These are phyloP conservation scores for Fusarium protoensiforme DNA, from an alignment of 2,329 filamentous ascomycete species.

Conservation along the genomic window DNA sequence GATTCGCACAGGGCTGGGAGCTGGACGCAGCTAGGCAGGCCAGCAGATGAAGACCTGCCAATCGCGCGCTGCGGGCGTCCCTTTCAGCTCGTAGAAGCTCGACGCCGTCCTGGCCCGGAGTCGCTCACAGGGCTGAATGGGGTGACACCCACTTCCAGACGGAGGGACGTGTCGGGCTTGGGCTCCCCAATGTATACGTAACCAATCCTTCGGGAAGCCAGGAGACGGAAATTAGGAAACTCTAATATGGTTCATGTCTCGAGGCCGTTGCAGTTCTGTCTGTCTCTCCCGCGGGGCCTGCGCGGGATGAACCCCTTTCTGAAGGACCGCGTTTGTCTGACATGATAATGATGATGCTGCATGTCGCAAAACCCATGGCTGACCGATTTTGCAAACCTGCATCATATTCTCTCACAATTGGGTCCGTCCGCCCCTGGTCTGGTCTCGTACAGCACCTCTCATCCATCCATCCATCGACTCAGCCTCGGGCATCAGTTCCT, in stretches of 20 bases:
- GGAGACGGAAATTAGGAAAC: background rate
- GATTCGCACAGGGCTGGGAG: conserved; percentile 38
- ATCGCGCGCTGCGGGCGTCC: conserved; percentile 27
- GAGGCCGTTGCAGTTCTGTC: background rate
- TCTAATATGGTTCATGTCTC: background rate
- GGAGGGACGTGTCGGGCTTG: conserved; percentile 6
- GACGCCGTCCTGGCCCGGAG: conserved; percentile 10
- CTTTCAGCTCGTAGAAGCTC: conserved; percentile 35
- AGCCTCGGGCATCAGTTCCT: conserved; percentile 22
- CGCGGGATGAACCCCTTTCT: conserved; percentile 4
- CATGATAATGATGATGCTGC: conserved; percentile 11
- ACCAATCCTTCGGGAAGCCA: background rate
- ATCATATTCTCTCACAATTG: conserved; percentile 17
- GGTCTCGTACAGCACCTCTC: conserved; percentile 22
- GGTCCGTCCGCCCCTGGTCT: conserved; percentile 13
- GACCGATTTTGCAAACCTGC: conserved; percentile 18
- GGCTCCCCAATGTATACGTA: conserved; percentile 2
- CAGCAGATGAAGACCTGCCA: conserved; percentile 28
- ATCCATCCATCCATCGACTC: conserved; percentile 27
- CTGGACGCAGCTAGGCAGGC: conserved; percentile 35
- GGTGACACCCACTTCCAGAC: conserved; percentile 16
- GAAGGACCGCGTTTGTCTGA: background rate
- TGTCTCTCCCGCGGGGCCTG: background rate
- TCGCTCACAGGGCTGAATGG: conserved; percentile 40
- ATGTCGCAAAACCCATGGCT: conserved; percentile 16